Base-by-base conservation (phyloP, 805 yeast genomes). In the Metschnikowia picachoensis region DNA sequence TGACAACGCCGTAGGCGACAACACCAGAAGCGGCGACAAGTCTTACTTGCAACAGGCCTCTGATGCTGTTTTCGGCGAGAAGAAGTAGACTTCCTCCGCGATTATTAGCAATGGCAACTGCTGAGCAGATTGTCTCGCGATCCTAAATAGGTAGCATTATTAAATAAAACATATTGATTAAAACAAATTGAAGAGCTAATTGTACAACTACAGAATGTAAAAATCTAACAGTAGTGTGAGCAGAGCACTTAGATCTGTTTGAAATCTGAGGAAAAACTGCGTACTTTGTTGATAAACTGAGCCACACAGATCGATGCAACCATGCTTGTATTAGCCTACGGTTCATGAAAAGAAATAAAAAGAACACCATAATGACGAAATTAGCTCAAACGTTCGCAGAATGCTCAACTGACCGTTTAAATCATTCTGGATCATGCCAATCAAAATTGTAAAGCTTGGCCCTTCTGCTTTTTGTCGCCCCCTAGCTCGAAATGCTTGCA, bases 391-490 rank as follows among this genome's bases (percentile, higher is more conserved):
- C n/a, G n/a, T n/a, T n/a, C n/a, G n/a, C n/a, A n/a, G n/a, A n/a
- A n/a, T n/a, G n/a, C n/a, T n/a, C n/a, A n/a, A n/a, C n/a, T n/a
- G n/a, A n/a, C n/a, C n/a, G n/a, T n/a, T n/a, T n/a, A n/a, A n/a
- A n/a, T n/a, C n/a, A n/a, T n/a, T n/a, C n/a, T n/a, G n/a, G n/a
- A n/a, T n/a, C n/a, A n/a, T n/a, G n/a, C n/a, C n/a, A n/a, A n/a
- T n/a, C 86, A 94, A 80, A 94, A 94, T 84, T 94, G 99, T 78
- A 94, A 85, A 78, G 99, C 99, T 81, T 89, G 97, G 78, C 99
- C 99, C 90, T 94, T 94, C 82, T 94, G 97, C 82, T 94, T 94
- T 88, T 87, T 94, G 85, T 94, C 99, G 83, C 99, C 99, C 85
- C 99, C 99, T 74, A 94, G 90, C 83, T 94, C 99, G 79, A 94